phyloP scores from a whole-genome alignment of 1,284 basidiomycete genomes.

The Tilletia indica region DNA sequence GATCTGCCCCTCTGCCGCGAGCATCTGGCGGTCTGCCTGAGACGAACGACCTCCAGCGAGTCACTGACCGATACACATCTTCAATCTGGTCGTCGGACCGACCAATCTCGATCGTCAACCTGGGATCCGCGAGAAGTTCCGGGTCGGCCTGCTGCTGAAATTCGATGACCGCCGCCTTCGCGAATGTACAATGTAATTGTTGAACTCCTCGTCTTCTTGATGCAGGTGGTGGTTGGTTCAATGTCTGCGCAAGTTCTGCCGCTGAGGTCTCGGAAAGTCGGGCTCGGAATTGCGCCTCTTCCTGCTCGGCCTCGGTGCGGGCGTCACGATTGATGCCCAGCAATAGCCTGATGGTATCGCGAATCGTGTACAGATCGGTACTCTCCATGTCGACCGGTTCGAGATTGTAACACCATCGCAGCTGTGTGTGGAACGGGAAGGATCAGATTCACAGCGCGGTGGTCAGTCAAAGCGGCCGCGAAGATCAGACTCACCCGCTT shows the following conservation, averaged over 20 bases:
- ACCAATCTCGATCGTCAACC: slow-evolving; percentile 1
- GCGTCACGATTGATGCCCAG: background rate
- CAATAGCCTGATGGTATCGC: background rate
- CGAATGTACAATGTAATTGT: background rate
- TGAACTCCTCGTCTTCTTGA: background rate
- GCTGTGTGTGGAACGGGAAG: background rate
- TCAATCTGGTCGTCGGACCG: slow-evolving; percentile 5
- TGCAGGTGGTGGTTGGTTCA: background rate
- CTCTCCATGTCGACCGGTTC: background rate
- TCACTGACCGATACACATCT: slow-evolving; percentile 1
- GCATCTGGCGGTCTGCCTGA: background rate
- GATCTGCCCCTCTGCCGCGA: background rate
- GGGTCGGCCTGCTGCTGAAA: background rate
- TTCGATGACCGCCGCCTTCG: background rate
- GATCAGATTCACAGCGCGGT: background rate
- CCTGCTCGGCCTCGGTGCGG: background rate
- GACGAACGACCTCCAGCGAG: background rate
- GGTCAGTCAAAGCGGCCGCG: too few relatives aligned
- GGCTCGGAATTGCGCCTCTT: background rate
- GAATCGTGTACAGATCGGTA: background rate
- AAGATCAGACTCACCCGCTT: background rate
- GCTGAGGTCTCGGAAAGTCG: background rate
- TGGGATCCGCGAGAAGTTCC: background rate
- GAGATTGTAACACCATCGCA: slow-evolving; percentile 8
- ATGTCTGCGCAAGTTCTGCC: background rate